Conservation (phyloP, 345 rosid species). For the Citrus inodora region DNA sequence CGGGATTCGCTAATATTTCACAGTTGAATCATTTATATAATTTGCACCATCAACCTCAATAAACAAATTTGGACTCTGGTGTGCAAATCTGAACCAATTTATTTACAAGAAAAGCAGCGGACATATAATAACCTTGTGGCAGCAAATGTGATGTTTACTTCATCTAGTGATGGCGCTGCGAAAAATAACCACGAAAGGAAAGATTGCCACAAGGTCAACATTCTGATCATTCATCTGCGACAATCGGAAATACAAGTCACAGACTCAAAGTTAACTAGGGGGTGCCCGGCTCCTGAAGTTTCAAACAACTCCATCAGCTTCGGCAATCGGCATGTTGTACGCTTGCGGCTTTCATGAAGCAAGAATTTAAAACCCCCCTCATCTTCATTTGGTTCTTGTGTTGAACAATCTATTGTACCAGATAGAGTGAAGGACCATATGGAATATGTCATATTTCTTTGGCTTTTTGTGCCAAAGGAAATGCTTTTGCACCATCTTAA, state of each 20-base stretch:
- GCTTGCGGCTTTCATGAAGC: background rate
- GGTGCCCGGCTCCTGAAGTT: background rate
- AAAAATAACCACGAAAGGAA: background rate
- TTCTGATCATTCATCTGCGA: background rate
- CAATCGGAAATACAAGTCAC: background rate
- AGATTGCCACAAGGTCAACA: background rate
- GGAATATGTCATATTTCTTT: conserved; percentile 65
- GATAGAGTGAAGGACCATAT: conserved; percentile 80
- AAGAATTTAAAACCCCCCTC: background rate
- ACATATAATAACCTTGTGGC: background rate
- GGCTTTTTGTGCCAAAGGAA: conserved; percentile 87
- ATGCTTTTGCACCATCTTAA: conserved; percentile 71
- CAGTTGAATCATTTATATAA: background rate
- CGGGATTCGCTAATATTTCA: background rate
- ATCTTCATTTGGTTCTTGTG: conserved; percentile 34
- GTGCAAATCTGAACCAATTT: background rate
- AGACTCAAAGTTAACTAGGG: background rate
- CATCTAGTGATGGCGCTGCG: background rate
- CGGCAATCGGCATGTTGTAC: background rate
- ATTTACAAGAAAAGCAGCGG: background rate
- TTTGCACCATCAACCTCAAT: background rate
- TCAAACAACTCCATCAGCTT: background rate
- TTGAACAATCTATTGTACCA: conserved; percentile 71
- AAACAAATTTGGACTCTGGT: background rate
- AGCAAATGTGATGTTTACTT: background rate